Evolutionary conservation across 1,284 basidiomycete genomes (phyloP), one percentile per base, ranked within the genome.

Genomic region (Schizophyllum commune): DNA sequence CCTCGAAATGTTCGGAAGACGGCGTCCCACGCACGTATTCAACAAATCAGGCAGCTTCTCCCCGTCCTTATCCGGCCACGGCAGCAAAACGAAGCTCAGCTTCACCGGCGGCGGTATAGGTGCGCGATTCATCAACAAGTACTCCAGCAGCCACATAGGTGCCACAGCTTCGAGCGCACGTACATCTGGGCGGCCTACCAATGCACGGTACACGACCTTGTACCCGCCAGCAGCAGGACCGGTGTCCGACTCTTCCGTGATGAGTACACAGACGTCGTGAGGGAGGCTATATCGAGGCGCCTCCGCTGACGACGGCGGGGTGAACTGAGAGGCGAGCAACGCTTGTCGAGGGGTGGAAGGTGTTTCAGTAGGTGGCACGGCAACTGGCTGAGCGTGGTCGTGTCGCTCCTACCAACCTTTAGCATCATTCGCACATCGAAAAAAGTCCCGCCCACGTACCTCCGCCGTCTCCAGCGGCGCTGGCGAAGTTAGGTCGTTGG

Each of bases 71-170:
- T 72, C 78, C 2, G 80, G 81, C 79, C 85, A 92, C 0, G 96
- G 94, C 61, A 95, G 75, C 32, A 99, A 74, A 22, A 96, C 84
- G 71, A 98, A 98, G 65, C 93, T 92, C 57, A 96, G 73, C 75
- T 97, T 98, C 60, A 82, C 77, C 55, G 79, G 73, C 2, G 80
- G 71, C 15, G 76, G 77, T 0, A 77, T 70, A 2, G 77, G 65
- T 1, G 79, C 78, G 68, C 87, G 88, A 69, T 91, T 91, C 39
- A 83, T 68, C 51, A 98, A 80, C 54, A 98, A 74, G 68, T 89
- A 96, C 71, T 98, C 93, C 56, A 96, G 76, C 56, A 97, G 75
- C 96, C 96, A 99, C 63, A 86, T 71, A 1, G 95, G 96, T 77
- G 93, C 84, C 33, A 76, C 77, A 69, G 89, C 85, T 74, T 98